Evolutionary conservation across 306 rosid genomes (phyloP), one percentile per base, ranked within the genome.

Genomic region (Acacia melanoxylon): DNA sequence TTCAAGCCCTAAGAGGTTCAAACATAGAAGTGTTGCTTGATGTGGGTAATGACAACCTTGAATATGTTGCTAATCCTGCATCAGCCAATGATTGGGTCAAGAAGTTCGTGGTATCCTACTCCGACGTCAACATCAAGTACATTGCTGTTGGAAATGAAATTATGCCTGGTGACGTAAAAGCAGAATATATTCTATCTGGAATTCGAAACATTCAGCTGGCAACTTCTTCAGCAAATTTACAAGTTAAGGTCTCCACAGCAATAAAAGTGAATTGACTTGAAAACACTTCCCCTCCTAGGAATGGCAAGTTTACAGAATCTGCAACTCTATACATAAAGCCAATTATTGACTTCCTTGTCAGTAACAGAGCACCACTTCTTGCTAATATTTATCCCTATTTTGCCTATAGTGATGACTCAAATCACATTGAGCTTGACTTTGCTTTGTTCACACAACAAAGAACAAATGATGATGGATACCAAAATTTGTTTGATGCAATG

Each of bases 221-320:
- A 74, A 74, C 87, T 66, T 46, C 72, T 14, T 67, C 86, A 4
- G 82, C 87, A 22, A 87, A 85, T 42, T 81, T 90, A 25, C 91
- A 87, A 52, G 86, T 90, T n/a, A 89, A 91, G 78, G 93, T 94
- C 10, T 86, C 94, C 4, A 92, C 91, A 17, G 86, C 89, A n/a
- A 88, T 90, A 35, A 80, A 79, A 59, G 25, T 75, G 3, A 8
- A 66, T 7, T 75, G 87, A 24, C 8, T 88, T 25, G 81, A n/a
- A 1, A 61, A 42, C 3, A 20, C 85, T 0, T 89, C 54, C 56
- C 98, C 94, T 68, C 94, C 94, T 0, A 86, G 69, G 0, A 2
- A n/a, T 0, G 89, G 89, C 8, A 48, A 1, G 67, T 91, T 87
- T 25, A 83, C 10, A 11, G 83, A 7, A 1, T 1, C 24, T 0